Base-by-base conservation (phyloP, 1,284 basidiomycete species). In the Malassezia furfur region DNA sequence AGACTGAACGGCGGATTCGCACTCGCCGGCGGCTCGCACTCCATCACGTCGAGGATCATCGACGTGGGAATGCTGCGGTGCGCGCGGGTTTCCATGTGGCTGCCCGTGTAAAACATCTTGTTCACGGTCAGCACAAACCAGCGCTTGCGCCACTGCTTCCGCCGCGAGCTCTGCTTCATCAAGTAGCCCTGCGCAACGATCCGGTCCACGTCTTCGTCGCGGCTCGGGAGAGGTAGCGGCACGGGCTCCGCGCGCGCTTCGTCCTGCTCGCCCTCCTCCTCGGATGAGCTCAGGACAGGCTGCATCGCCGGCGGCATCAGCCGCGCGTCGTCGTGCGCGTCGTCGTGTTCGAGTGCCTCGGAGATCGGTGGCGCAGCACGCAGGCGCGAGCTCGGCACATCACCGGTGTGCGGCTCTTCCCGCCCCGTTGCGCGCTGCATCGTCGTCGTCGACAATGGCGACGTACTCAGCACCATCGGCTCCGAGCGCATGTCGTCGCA, bases 161-260 rank as follows among this genome's bases (percentile, higher is more conserved):
- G 83, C 64, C 93, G 88, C 48, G 84, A 84, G 40, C 90, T 90
- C 75, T 91, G 91, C 75, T 98, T 98, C 87, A 94, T 93, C 59
- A 98, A 79, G 75, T 98, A 99, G 2, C 91, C 91, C 30, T 85
- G 70, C 5, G 67, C 66, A 50, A 74, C 68, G 50, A 74, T 62
- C 21, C 66, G 68, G 60, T 66, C 64, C 1, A 62, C 61, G 41
- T 74, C 68, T 12, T 52, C 46, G 14, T 28, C 43, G 8, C 15
- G 34, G 12, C 17, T 15, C n/a, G 40, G 11, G 12, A 66, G 41
- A 19, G 64, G 40, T 6, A 31, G 43, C 21, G 39, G 40, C 34
- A 2, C 19, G 9, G 19, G 39, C 32, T 15, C 11, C 2, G 5
- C 22, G 11, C n/a, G 19, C 39, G 19, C 21, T 14, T 17, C 50